Evolutionary conservation across 345 rosid genomes (phyloP).

Genomic region (Euphorbia tirucalli): DNA sequence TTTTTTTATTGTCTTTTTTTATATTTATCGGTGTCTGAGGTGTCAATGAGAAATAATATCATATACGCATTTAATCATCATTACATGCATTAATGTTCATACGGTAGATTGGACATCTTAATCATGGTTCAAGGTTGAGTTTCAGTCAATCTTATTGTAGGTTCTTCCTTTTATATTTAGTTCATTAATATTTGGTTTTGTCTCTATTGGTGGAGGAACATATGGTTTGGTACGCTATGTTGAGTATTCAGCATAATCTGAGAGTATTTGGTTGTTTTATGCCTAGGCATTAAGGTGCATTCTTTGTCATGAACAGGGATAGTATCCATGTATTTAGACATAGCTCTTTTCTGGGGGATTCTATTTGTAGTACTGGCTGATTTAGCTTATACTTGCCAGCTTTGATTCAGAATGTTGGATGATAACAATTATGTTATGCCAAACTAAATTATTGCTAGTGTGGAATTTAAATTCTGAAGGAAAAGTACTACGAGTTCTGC

Average conservation of each 20-base stretch:
- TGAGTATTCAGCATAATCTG: not conserved
- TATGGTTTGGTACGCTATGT: not conserved
- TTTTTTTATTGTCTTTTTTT: not conserved
- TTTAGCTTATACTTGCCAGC: not conserved
- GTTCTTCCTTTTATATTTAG: not conserved
- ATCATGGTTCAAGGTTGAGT: not conserved
- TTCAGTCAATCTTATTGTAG: not conserved
- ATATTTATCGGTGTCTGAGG: not conserved
- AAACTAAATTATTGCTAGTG: not conserved
- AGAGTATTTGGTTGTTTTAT: not conserved
- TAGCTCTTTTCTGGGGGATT: not conserved
- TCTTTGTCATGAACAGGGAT: not conserved
- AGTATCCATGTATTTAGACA: not conserved
- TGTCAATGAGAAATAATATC: not conserved
- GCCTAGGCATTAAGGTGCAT: not conserved
- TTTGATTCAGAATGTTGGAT: not conserved
- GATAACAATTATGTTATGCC: not conserved
- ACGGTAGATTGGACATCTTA: not conserved
- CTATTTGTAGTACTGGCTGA: not conserved
- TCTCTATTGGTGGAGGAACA: not conserved
- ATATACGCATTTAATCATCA: not conserved
- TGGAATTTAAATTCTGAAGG: not conserved
- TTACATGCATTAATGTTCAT: not conserved
- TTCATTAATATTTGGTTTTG: not conserved
- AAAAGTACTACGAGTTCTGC: too few species aligned